Evolutionary conservation across 805 yeast genomes (phyloP).

Genomic region (Starmerella apis): DNA sequence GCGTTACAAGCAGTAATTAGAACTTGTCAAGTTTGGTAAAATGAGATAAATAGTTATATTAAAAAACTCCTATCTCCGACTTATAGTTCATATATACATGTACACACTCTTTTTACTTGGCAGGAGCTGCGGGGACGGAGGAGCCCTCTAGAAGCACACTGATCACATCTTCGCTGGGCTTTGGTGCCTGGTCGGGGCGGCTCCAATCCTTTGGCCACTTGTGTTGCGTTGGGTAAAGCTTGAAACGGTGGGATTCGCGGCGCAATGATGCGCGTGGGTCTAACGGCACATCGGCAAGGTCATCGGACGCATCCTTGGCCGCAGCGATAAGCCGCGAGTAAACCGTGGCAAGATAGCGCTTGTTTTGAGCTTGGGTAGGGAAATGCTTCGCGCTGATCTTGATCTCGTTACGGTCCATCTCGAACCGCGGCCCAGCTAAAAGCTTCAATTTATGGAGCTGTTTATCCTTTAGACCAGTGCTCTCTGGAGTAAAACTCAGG

Average conservation of each 20-base stretch:
- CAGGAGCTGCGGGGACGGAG: background rate
- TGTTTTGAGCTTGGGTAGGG: constrained; percentile 76
- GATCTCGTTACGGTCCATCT: constrained; percentile 48
- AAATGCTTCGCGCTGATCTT: constrained; percentile 55
- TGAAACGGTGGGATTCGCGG: constrained; percentile 32
- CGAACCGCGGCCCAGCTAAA: constrained; percentile 68
- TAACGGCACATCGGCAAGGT: constrained; percentile 67
- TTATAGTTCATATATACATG: background rate
- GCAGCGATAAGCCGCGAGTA: constrained; percentile 52
- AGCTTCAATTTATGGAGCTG: constrained; percentile 67
- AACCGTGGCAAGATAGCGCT: constrained; percentile 56
- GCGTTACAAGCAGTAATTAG: no score
- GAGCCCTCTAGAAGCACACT: constrained; percentile 7
- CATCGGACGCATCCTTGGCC: constrained; percentile 55
- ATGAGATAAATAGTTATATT: no score
- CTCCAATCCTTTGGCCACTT: constrained; percentile 75
- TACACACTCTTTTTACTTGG: background rate
- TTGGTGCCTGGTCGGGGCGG: constrained; percentile 62
- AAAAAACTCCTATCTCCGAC: no score
- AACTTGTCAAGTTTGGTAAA: no score
- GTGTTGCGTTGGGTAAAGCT: constrained; percentile 32
- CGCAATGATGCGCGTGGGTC: constrained; percentile 56
- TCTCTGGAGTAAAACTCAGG: constrained; percentile 41
- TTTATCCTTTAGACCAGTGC: constrained; percentile 37
- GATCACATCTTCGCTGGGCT: constrained; percentile 30